Conservation (phyloP, 2,329 filamentous ascomycete species). For the Diplocarpon mali region DNA sequence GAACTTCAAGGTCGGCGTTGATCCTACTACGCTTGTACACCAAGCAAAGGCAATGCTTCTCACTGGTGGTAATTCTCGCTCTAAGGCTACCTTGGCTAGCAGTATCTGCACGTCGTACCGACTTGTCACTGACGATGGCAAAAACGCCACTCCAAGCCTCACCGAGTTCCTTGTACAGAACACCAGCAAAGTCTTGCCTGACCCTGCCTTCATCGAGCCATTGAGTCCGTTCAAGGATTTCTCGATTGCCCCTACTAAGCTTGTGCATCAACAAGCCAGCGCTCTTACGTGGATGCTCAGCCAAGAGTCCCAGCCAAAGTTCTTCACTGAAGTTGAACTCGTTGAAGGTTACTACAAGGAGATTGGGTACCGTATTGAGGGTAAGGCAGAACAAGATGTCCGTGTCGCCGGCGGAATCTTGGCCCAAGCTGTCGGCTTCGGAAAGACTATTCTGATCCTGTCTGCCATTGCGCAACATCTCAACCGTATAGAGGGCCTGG, state of each 20-base stretch:
- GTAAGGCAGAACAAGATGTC: slow-evolving; percentile 32
- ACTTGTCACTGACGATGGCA: slow-evolving; percentile 34
- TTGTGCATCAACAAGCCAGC: slow-evolving; percentile 35
- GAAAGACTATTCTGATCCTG: slow-evolving; percentile 52
- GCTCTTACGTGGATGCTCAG: slow-evolving; percentile 48
- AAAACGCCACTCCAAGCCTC: background rate
- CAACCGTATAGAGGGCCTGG: background rate
- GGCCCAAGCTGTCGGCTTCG: slow-evolving; percentile 54
- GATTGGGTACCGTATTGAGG: slow-evolving; percentile 48
- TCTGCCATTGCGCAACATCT: slow-evolving; percentile 30
- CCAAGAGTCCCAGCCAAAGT: slow-evolving; percentile 40
- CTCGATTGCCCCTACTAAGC: background rate
- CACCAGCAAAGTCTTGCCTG: slow-evolving; percentile 1
- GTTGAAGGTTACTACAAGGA: slow-evolving; percentile 42
- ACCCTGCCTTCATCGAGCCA: background rate
- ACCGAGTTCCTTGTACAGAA: slow-evolving; percentile 1
- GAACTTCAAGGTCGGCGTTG: slow-evolving; percentile 32
- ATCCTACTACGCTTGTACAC: slow-evolving; percentile 33
- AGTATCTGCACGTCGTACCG: slow-evolving; percentile 32
- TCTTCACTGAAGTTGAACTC: slow-evolving; percentile 41
- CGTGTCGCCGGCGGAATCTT: slow-evolving; percentile 46
- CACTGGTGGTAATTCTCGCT: slow-evolving; percentile 6
- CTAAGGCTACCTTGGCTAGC: background rate
- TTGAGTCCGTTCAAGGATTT: background rate
- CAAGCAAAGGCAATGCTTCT: slow-evolving; percentile 25